Evolutionary conservation across 371 early-diverging fungal species (phyloP).

Genomic region (Lichtheimia corymbifera): DNA sequence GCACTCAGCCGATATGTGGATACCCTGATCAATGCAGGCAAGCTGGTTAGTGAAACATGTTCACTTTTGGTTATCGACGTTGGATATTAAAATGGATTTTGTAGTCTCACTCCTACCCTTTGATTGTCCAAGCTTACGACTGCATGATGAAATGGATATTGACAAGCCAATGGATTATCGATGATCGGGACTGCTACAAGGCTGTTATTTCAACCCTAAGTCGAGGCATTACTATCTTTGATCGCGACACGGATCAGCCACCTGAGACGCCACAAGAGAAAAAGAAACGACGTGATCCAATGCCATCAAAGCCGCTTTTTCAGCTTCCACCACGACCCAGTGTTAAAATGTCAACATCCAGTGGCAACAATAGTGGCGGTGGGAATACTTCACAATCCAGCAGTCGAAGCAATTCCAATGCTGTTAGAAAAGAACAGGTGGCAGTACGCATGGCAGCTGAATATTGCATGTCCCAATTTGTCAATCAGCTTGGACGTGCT

Average conservation of each 20-base stretch:
- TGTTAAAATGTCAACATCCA: conserved; percentile 15
- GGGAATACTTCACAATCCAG: conserved; percentile 2
- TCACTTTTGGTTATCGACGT: neutral
- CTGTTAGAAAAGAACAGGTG: conserved; percentile 45
- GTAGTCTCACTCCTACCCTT: conserved; percentile 46
- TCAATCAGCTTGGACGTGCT: conserved; percentile 72
- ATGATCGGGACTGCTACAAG: conserved; percentile 68
- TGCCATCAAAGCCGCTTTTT: conserved; percentile 50
- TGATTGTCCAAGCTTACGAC: conserved; percentile 76
- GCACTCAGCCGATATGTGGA: conserved; percentile 75
- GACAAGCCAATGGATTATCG: conserved; percentile 74
- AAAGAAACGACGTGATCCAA: conserved; percentile 48
- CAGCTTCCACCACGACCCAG: conserved; percentile 41
- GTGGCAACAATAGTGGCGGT: conserved; percentile 3
- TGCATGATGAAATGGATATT: conserved; percentile 77
- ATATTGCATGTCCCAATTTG: conserved; percentile 68
- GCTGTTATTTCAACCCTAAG: conserved; percentile 70
- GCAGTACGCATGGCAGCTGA: conserved; percentile 78
- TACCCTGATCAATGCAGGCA: conserved; percentile 46
- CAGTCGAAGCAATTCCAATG: conserved; percentile 11
- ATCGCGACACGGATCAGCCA: conserved; percentile 39
- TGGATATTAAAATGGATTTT: neutral
- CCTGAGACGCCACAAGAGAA: conserved; percentile 27
- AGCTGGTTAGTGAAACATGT: conserved; percentile 25
- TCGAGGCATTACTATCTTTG: conserved; percentile 69